Percentiles rank a stretch among this genome's conserved stretches.
phyloP scores from a whole-genome alignment of 2,329 filamentous ascomycete genomes.

The Ophiostoma quercus region DNA sequence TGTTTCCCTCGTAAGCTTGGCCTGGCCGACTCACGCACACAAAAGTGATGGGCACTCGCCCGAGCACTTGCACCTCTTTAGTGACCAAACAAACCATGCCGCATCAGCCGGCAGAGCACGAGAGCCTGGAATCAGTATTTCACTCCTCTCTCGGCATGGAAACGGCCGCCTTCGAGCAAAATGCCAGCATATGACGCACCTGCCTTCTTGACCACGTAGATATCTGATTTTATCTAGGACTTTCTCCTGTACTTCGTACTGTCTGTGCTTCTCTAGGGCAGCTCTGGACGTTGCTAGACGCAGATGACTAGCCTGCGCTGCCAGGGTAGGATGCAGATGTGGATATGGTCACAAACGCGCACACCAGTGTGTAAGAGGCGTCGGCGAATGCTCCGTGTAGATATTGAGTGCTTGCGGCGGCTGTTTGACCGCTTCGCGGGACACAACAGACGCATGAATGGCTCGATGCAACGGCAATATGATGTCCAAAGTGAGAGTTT shows the following conservation, averaged over 20 bases:
- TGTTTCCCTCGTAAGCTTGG: background rate
- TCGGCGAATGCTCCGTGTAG: background rate
- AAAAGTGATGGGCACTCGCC: background rate
- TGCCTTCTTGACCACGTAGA: background rate
- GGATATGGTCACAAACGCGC: background rate
- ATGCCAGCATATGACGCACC: background rate
- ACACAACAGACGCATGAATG: background rate
- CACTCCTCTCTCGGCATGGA: background rate
- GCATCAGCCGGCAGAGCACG: background rate
- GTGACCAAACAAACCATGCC: background rate
- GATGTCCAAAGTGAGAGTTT: background rate
- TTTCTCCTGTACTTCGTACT: background rate
- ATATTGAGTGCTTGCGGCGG: constrained; percentile 11
- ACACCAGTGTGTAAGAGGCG: background rate
- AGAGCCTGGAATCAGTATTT: background rate
- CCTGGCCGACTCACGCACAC: background rate
- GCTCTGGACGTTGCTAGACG: background rate
- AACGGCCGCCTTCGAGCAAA: background rate
- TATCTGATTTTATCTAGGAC: background rate
- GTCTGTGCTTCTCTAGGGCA: background rate
- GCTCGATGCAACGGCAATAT: background rate
- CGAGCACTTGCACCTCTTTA: background rate
- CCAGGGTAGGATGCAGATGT: background rate
- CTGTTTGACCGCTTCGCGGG: background rate
- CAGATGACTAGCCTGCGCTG: background rate